Base-by-base conservation (phyloP, 2,329 filamentous ascomycete genomes). In the Phaeosphaeria sp. region DNA sequence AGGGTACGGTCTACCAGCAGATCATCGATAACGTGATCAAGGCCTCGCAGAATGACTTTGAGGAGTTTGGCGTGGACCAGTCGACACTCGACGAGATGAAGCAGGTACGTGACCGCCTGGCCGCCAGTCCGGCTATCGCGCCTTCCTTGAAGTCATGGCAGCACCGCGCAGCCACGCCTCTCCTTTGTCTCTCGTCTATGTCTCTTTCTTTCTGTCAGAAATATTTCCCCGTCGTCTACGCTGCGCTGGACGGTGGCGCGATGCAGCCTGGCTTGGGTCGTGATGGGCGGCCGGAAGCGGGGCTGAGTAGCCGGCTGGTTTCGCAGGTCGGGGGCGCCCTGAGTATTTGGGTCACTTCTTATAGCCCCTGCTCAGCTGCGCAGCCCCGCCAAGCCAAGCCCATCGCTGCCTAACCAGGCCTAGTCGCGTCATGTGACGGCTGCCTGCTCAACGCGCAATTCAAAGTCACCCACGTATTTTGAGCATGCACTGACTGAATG, bases 41-140 rank as follows among this genome's bases (percentile, higher is more conserved):
- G 49, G 74, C 76, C 67, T 97, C 94, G 73, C 87, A 91, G 74
- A 91, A 94, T 74, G 95, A 98, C 80, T 98, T 99, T 77, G 95
- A 99, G 78, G 95, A 99, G 81, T 92, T 90, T 69, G 95, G 95
- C 71, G 90, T 98, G 65, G 92, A 96, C 71, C 90, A 94, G 77
- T 83, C 87, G 68, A 94, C 94, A 51, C 82, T 99, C 72, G 88
- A 94, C 67, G 92, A 97, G 77, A 83, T 99, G 83, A 89, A 89
- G 79, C 86, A 89, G 87, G 94, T 98, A 83, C 86, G 91, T 82
- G 56, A 67, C 66, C 54, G 56, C 59, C 57, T 65, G 57, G 60
- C 60, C 51, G 53, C 51, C 49, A 50, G 50, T 53, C 55, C 57
- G 33, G 53, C 55, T 39, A 57, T 56, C 50, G 58, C 64, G 49